phyloP scores from a whole-genome alignment of 352 stramenopile species.

The Phytophthora hybrid region DNA sequence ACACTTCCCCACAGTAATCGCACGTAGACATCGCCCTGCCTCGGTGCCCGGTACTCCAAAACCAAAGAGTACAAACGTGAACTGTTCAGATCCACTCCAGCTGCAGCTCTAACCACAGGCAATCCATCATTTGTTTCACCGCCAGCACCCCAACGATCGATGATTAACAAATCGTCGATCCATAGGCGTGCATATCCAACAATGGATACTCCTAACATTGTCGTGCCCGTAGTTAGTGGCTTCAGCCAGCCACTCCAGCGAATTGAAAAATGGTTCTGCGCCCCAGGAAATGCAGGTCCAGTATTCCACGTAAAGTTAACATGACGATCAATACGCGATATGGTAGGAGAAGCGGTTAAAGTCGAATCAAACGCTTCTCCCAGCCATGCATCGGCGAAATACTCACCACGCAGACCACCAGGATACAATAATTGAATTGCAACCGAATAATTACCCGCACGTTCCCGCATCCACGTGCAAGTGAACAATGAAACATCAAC shows the following conservation, averaged over 20 bases:
- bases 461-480: constrained; percentile 58
- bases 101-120: constrained; percentile 21
- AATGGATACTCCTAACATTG: constrained; percentile 54
- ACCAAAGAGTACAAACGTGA: constrained; percentile 58
- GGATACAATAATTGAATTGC: constrained; percentile 65
- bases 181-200: constrained; percentile 72
- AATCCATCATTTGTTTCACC: constrained; percentile 32
- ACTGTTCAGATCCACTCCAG: constrained; percentile 42
- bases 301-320: constrained; percentile 81
- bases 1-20: constrained; percentile 56
- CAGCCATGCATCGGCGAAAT: constrained; percentile 75
- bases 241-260: constrained; percentile 79
- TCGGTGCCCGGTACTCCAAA: constrained; percentile 69
- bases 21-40: constrained; percentile 46
- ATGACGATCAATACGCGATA: constrained; percentile 65
- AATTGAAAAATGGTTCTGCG: constrained; percentile 64
- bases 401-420: constrained; percentile 69
- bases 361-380: constrained; percentile 24
- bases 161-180: constrained; percentile 65
- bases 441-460: constrained; percentile 59
- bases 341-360: constrained; percentile 4
- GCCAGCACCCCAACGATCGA: constrained; percentile 68
- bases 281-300: constrained; percentile 55
- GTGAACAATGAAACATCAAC: constrained; percentile 30
- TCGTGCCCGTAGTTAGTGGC: constrained; percentile 44